Base-by-base conservation (phyloP, 2,329 filamentous ascomycete species). In the Fusarium duplospermum region DNA sequence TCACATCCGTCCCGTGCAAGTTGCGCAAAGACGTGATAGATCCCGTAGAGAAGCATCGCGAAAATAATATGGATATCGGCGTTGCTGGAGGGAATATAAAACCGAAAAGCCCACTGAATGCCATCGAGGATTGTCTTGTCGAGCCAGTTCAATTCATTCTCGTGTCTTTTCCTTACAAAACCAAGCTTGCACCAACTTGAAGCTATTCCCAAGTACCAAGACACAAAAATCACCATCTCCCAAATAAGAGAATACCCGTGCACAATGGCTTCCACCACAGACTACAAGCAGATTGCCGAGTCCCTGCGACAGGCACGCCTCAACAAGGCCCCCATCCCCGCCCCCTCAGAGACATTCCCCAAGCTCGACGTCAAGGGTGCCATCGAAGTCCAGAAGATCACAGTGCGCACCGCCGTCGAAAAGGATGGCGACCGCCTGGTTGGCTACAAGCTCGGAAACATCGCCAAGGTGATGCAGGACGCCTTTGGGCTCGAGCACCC, bases 381-480 rank as follows among this genome's bases (percentile, higher is more conserved):
- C 33, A 76, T 79, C 24, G 69, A 78, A 42, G 66, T 79, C 18
- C 67, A 74, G 47, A 69, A 54, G n/a, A 72, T 78, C 54, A 77
- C 70, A 0, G 73, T 77, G 24, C 65, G 74, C 16, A 70, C 67
- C 14, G 76, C 71, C 4, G 59, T 76, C n/a, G 47, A 62, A 33
- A 69, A 74, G 20, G 45, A 73, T 45, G 77, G 77, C 3, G 77
- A 77, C 47, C 72, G 78, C 8, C 62, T 74, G 27, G 76, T 79
- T 14, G 77, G 74, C n/a, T 78, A 78, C 65, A 78, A 79, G 66
- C 74, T 79, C n/a, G 75, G 78, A 50, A 79, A 80, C 62, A 78
- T 80, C 58, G 78, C 76, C n/a, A 79, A 79, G 63, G 78, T 79
- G 31, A 80, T 79, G 77, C 78, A 79, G 57, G 76, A 73, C 22